A percentile compares a stretch with the other conserved stretches of the same genome.
Evolutionary conservation across 768 basidiomycete species (phyloP).

Genomic region (Leccinum fibrillosum): DNA sequence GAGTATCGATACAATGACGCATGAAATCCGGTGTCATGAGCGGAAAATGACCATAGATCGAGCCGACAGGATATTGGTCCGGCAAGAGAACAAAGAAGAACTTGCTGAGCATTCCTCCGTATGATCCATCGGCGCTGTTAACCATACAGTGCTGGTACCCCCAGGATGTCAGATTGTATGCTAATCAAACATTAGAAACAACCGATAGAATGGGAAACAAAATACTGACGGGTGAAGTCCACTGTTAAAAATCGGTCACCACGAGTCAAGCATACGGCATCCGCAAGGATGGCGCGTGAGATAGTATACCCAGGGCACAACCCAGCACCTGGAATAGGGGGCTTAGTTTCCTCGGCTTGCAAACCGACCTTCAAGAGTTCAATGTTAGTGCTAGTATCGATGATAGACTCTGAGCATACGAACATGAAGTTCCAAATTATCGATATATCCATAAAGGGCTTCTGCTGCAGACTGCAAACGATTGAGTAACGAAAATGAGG

Average conservation of each 20-base stretch:
- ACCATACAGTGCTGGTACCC: constrained; percentile 71
- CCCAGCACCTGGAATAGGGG: constrained; percentile 63
- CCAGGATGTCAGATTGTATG: constrained; percentile 75
- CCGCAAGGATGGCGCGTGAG: constrained; percentile 78
- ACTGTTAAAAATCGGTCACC: constrained; percentile 79
- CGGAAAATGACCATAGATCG: constrained; percentile 77
- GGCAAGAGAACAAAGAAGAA: constrained; percentile 73
- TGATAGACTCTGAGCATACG: constrained; percentile 18
- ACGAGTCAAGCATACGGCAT: constrained; percentile 71
- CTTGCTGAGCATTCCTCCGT: constrained; percentile 71
- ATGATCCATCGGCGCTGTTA: constrained; percentile 63
- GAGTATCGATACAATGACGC: constrained; percentile 42
- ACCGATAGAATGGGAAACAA: neutral
- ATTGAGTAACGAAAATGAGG: neutral
- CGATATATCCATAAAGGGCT: constrained; percentile 64
- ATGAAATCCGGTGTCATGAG: constrained; percentile 57
- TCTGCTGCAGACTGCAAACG: constrained; percentile 53
- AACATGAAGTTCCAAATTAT: constrained; percentile 78
- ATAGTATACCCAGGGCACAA: constrained; percentile 83
- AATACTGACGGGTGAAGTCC: constrained; percentile 67
- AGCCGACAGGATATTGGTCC: constrained; percentile 59
- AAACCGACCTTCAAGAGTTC: constrained; percentile 47
- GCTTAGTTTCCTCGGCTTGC: constrained; percentile 71
- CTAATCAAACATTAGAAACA: constrained; percentile 33
- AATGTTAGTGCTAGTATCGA: neutral